Percentiles rank a stretch among this genome's conserved stretches.
These are phyloP conservation scores for Pisolithus thermaeus DNA, from an alignment of 1,284 basidiomycete species.

Conservation along the genomic window DNA sequence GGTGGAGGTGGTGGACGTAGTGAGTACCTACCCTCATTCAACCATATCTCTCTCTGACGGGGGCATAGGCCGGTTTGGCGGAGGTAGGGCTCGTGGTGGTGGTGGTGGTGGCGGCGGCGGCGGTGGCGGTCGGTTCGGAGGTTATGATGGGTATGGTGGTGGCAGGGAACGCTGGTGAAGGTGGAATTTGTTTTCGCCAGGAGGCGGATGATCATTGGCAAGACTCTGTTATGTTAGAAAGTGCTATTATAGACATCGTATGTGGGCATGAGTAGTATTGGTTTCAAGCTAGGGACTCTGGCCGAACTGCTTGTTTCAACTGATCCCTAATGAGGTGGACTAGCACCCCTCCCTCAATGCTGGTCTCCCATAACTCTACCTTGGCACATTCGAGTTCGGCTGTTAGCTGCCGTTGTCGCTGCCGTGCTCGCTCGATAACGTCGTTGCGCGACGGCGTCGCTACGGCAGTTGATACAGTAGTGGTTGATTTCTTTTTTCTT, in stretches of 20 bases:
- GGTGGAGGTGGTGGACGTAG: constrained; percentile 73
- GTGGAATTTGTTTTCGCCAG: not conserved
- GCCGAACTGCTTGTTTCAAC: too few species aligned
- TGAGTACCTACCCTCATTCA: constrained; percentile 29
- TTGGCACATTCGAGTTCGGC: constrained; percentile 56
- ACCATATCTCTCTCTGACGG: constrained; percentile 2
- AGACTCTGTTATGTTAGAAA: too few species aligned
- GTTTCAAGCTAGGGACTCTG: too few species aligned
- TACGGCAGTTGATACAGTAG: constrained; percentile 7
- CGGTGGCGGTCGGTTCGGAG: constrained; percentile 32
- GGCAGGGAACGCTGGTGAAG: constrained; percentile 33
- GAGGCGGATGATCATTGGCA: not conserved
- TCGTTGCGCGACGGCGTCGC: constrained; percentile 28
- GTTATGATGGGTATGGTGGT: constrained; percentile 35
- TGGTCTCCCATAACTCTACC: constrained; percentile 66
- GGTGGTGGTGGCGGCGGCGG: constrained; percentile 24
- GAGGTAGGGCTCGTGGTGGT: constrained; percentile 38
- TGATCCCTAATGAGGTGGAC: constrained; percentile 42
- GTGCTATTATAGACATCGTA: too few species aligned
- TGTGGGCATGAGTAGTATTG: too few species aligned
- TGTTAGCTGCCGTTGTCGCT: constrained; percentile 45
- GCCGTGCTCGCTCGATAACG: constrained; percentile 46
- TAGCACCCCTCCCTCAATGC: constrained; percentile 66
- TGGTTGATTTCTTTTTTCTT: not conserved
- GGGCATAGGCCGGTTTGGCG: constrained; percentile 52